Evolutionary conservation across 495 filamentous ascomycete genomes (phyloP).

Genomic region (Penicillium bialowiezense): DNA sequence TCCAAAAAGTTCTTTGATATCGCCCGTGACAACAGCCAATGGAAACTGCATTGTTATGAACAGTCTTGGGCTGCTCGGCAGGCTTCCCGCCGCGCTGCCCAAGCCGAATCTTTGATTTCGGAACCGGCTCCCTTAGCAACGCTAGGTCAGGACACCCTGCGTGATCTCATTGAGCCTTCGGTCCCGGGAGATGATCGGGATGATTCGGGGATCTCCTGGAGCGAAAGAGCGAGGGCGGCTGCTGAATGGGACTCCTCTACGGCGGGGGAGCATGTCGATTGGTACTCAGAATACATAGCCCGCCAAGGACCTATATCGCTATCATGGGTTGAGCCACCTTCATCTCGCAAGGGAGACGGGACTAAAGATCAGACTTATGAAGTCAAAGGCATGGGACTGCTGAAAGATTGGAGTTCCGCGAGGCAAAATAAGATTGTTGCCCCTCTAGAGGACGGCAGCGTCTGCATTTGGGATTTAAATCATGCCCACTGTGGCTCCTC

Average conservation of each 20-base stretch:
- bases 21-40: constrained; percentile 70
- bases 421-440: constrained; percentile 62
- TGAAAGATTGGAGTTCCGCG: constrained; percentile 48
- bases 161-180: constrained; percentile 37
- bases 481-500: constrained; percentile 46
- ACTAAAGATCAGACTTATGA: constrained; percentile 47
- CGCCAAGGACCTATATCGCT: constrained; percentile 70
- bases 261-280: constrained; percentile 59
- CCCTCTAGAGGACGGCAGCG: constrained; percentile 79
- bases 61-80: constrained; percentile 55
- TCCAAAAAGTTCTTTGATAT: constrained; percentile 65
- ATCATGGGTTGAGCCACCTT: constrained; percentile 70
- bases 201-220: constrained; percentile 23
- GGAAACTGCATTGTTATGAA: constrained; percentile 73
- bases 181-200: constrained; percentile 10
- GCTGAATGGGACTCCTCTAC: constrained; percentile 82
- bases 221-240: constrained; percentile 51
- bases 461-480: constrained; percentile 83
- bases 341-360: constrained; percentile 24
- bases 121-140: constrained; percentile 31
- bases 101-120: constrained; percentile 27
- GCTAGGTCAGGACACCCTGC: constrained; percentile 32
- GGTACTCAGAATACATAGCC: constrained; percentile 87
- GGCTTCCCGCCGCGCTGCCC: constrained; percentile 27
- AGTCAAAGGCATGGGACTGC: constrained; percentile 62